Conservation (phyloP, 768 basidiomycete species). For the Russula brevipes region DNA sequence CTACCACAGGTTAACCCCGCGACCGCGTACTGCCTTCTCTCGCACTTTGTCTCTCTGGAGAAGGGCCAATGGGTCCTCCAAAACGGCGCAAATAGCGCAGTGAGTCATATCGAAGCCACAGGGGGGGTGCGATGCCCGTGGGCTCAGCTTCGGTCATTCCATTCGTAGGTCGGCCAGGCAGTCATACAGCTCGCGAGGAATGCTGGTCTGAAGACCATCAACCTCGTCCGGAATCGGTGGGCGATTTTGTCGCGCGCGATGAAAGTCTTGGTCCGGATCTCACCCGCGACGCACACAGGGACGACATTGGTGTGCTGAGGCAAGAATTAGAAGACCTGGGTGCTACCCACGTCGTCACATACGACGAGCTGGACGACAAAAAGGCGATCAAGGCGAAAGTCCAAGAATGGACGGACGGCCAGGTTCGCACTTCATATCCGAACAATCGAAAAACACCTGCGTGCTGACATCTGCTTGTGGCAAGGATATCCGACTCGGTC, state of each 20-base stretch:
- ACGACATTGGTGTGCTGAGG: slow-evolving; percentile 48
- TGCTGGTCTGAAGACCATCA: slow-evolving; percentile 69
- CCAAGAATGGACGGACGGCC: slow-evolving; percentile 59
- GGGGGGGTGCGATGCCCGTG: background rate
- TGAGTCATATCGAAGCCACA: slow-evolving; percentile 33
- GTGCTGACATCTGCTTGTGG: background rate
- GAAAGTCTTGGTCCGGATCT: background rate
- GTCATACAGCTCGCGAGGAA: slow-evolving; percentile 82
- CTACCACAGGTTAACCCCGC: slow-evolving; percentile 65
- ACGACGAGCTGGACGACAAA: slow-evolving; percentile 64
- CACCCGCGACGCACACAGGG: slow-evolving; percentile 35
- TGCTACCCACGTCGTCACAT: slow-evolving; percentile 72
- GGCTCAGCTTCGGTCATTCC: background rate
- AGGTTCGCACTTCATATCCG: slow-evolving; percentile 40
- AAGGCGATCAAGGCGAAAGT: slow-evolving; percentile 43
- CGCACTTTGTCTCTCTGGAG: slow-evolving; percentile 56
- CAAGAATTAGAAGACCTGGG: slow-evolving; percentile 54
- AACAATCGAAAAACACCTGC: background rate
- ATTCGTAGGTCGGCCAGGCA: slow-evolving; percentile 65
- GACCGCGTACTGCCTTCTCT: slow-evolving; percentile 79
- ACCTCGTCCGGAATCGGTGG: slow-evolving; percentile 71
- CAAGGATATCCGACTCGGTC: slow-evolving; percentile 42
- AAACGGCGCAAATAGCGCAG: slow-evolving; percentile 83
- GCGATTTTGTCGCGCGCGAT: slow-evolving; percentile 19
- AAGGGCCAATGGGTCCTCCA: slow-evolving; percentile 79